Percentiles rank a stretch among this genome's conserved stretches.
phyloP scores from a whole-genome alignment of 192 early-diverging fungal genomes.

The Linnemannia exigua region DNA sequence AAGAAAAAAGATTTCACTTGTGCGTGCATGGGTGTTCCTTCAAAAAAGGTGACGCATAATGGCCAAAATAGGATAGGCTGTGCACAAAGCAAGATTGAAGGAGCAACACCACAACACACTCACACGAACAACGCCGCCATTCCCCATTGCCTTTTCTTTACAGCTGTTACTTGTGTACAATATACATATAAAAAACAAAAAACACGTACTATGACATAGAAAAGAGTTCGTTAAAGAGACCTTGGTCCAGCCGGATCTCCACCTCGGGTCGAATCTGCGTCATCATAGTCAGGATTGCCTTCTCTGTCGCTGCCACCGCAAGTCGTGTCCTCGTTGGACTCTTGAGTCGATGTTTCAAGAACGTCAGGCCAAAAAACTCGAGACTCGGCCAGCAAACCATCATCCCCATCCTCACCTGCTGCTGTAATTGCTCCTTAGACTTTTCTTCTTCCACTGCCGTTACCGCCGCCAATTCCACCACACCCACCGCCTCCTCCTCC shows the following conservation, averaged over 20 bases:
- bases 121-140: too few species aligned
- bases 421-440: neutral
- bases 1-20: neutral
- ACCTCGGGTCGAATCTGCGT: neutral
- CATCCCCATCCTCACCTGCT: neutral
- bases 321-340: neutral
- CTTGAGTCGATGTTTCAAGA: neutral
- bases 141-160: too few species aligned
- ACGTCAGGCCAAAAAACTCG: conserved; percentile 4
- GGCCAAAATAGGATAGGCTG: too few species aligned
- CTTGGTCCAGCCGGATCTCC: conserved; percentile 7
- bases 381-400: neutral
- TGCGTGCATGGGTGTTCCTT: too few species aligned
- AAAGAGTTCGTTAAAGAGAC: conserved; percentile 3
- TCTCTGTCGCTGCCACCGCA: neutral
- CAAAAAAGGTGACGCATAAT: too few species aligned
- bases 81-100: too few species aligned
- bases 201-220: neutral
- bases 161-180: too few species aligned
- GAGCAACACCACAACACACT: too few species aligned
- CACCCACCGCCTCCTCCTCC: too few species aligned
- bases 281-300: conserved; percentile 1
- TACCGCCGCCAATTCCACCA: neutral
- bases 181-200: neutral
- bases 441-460: neutral